Evolutionary conservation across 2,329 filamentous ascomycete genomes (phyloP), one percentile per base, ranked within the genome.

Genomic region (Ceratocystis papillata): DNA sequence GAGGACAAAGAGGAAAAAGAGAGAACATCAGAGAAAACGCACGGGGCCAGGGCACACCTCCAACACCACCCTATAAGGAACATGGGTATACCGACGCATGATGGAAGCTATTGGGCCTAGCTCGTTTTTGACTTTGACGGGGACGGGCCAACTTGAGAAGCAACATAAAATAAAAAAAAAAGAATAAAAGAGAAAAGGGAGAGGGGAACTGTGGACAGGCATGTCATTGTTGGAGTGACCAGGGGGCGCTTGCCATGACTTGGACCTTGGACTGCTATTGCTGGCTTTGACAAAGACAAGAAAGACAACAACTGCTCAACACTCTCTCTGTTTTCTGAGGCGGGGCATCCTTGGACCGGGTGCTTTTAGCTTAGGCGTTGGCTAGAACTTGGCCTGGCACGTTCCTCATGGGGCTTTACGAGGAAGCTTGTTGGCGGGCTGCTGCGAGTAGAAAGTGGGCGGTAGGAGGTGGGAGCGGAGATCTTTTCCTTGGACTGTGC

Each of bases 1-100:
- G n/a, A 63, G 61, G 30, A 44, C 28, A 63, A 10, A 2, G n/a
- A 62, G 59, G 37, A 37, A 50, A 37, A 68, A 64, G 45, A 66
- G 59, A 28, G 55, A 62, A 41, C 8, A 53, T 28, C 46, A 25
- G 55, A 41, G 41, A 59, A 22, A 22, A 64, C 37, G 37, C 46
- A 64, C 44, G 37, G 37, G 50, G 37, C 44, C 28, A 37, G 22
- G 30, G 28, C 64, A 37, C 33, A n/a, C 28, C 37, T 53, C 44
- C 55, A 62, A 30, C 60, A 33, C 15, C 60, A 33, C 15, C 22
- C 33, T 8, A 6, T 33, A 30, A 20, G 46, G 25, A 63, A 48
- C 28, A 46, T 48, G 61, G 25, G 17, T 48, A 63, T n/a, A 50
- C 33, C 44, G 44, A 63, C 25, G 30, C 22, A 63, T 45, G 25